Evolutionary conservation across 2,329 filamentous ascomycete species (phyloP).

Genomic region (Arthrobotrys sinensis): DNA sequence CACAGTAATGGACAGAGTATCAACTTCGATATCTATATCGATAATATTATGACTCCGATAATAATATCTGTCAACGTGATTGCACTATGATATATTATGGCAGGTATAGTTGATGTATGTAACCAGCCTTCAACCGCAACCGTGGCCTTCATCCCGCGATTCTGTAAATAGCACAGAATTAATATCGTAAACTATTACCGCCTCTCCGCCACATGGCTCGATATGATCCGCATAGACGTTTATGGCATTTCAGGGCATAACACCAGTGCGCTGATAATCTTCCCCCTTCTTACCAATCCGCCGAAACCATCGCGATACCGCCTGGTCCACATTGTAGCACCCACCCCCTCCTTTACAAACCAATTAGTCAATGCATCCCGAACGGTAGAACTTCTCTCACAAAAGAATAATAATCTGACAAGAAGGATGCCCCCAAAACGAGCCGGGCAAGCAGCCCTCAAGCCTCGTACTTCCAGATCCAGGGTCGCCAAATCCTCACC

Average conservation of each 20-base stretch:
- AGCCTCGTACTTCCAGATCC: conserved; percentile 5
- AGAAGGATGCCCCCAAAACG: conserved; percentile 9
- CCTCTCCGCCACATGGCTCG: conserved; percentile 1
- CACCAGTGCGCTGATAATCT: not conserved
- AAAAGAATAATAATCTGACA: not conserved
- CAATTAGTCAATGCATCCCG: not conserved
- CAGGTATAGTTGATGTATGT: not conserved
- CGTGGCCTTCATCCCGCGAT: no score
- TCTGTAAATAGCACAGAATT: conserved; percentile 16
- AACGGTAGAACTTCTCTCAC: not conserved
- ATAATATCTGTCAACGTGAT: not conserved
- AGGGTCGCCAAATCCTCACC: conserved; percentile 9
- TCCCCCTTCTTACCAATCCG: not conserved
- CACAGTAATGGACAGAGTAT: conserved; percentile 7
- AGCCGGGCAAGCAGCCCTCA: not conserved
- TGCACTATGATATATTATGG: not conserved
- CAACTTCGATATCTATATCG: conserved; percentile 3
- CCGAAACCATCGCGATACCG: conserved; percentile 1
- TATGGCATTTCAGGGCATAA: not conserved
- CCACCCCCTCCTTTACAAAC: not conserved
- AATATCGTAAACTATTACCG: not conserved
- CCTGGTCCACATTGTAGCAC: not conserved
- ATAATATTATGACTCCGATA: not conserved
- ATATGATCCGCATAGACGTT: conserved; percentile 15
- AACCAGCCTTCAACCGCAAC: no score